Evolutionary conservation across 2,329 filamentous ascomycete species (phyloP).

Genomic region (Conoideocrella luteorostrata): DNA sequence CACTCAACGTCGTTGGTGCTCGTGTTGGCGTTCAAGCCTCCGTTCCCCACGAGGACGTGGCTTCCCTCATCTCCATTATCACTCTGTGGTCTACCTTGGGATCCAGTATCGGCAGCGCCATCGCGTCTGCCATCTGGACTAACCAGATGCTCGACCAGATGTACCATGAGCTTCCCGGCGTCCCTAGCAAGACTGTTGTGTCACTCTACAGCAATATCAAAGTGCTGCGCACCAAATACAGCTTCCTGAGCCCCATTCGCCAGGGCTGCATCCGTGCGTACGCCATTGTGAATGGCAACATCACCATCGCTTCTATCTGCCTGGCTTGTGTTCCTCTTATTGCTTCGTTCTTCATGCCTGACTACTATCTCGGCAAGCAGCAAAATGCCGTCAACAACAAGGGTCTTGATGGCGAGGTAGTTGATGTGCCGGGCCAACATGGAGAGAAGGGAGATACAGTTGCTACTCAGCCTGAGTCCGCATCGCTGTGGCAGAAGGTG

Average conservation of each 20-base stretch:
- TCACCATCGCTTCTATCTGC: slow-evolving; percentile 23
- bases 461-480: not conserved
- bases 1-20: slow-evolving; percentile 32
- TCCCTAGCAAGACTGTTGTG: slow-evolving; percentile 16
- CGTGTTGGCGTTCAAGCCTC: slow-evolving; percentile 34
- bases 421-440: slow-evolving; percentile 15
- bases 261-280: slow-evolving; percentile 32
- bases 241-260: slow-evolving; percentile 25
- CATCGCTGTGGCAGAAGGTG: not conserved
- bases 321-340: slow-evolving; percentile 26
- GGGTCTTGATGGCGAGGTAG: slow-evolving; percentile 23
- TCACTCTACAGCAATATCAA: slow-evolving; percentile 29
- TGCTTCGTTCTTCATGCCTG: slow-evolving; percentile 32
- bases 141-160: slow-evolving; percentile 29
- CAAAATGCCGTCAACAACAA: slow-evolving; percentile 28
- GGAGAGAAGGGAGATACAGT: not conserved
- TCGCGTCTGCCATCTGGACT: slow-evolving; percentile 21
- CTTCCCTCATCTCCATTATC: slow-evolving; percentile 29
- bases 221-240: slow-evolving; percentile 24
- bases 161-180: slow-evolving; percentile 22
- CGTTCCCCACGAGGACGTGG: slow-evolving; percentile 35
- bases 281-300: slow-evolving; percentile 27
- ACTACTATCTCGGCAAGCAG: slow-evolving; percentile 30
- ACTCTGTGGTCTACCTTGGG: slow-evolving; percentile 34
- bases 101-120: slow-evolving; percentile 30